Conservation (phyloP, 768 basidiomycete genomes). For the Tubosaeta brunneosetosa region DNA sequence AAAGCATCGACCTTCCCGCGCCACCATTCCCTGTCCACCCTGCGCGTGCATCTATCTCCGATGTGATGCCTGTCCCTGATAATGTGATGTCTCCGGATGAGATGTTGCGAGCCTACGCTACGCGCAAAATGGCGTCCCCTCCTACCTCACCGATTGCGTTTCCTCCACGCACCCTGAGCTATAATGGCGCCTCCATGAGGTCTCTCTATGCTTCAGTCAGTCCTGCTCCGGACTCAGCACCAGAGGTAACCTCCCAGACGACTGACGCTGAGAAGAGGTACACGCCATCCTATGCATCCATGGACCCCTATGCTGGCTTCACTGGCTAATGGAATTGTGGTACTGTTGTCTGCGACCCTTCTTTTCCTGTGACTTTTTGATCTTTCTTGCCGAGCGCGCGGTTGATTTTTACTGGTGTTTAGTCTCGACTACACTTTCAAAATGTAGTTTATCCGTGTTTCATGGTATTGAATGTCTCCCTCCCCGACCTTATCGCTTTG, state of each 20-base stretch:
- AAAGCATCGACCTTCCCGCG: conserved; percentile 25
- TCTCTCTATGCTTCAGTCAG: conserved; percentile 24
- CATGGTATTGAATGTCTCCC: conserved; percentile 1
- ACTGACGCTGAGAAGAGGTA: conserved; percentile 19
- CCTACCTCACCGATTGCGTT: conserved; percentile 30
- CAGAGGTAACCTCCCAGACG: conserved; percentile 4
- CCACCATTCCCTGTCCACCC: conserved; percentile 33
- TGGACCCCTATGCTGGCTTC: conserved; percentile 23
- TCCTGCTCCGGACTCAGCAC: conserved; percentile 9
- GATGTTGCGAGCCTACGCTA: conserved; percentile 72
- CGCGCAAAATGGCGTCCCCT: conserved; percentile 35
- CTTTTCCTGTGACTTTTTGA: background rate
- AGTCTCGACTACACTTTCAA: conserved; percentile 6
- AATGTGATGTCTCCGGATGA: conserved; percentile 61
- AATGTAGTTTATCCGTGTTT: conserved; percentile 12
- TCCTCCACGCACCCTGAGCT: conserved; percentile 23
- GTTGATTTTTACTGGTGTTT: background rate
- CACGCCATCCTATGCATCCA: conserved; percentile 21
- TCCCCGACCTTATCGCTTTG: background rate
- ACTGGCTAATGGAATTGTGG: conserved; percentile 4
- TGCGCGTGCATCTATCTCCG: conserved; percentile 32
- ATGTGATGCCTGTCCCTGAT: conserved; percentile 40
- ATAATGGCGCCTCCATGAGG: conserved; percentile 25
- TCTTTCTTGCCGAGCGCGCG: background rate
- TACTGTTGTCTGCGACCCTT: background rate